phyloP scores from a whole-genome alignment of 345 rosid species.

The Sonneratia alba region DNA sequence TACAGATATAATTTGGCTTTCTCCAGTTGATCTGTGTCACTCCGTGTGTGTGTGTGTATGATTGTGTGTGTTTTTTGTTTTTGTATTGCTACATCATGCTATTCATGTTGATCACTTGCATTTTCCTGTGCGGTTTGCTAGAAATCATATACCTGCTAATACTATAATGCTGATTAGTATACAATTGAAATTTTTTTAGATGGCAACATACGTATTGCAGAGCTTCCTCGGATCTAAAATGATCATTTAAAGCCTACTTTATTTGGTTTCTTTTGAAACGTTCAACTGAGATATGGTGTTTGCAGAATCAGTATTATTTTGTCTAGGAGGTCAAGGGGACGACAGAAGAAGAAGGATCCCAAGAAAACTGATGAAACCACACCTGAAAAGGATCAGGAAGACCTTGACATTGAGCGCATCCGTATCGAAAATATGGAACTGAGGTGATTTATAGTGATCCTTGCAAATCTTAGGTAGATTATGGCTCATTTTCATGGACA shows the following conservation, averaged over 20 bases:
- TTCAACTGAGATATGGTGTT: constrained; percentile 14
- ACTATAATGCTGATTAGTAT: background rate
- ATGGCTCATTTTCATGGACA: background rate
- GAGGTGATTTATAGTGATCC: constrained; percentile 32
- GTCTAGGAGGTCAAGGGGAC: constrained; percentile 29
- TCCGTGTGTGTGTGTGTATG: background rate
- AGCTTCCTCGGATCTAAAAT: background rate
- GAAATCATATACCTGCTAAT: background rate
- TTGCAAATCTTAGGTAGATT: background rate
- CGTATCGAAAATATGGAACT: constrained; percentile 76
- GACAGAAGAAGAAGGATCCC: constrained; percentile 36
- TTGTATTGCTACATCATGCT: background rate
- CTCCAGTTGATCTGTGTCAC: too few species aligned
- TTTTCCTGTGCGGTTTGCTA: background rate
- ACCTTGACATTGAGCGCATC: constrained; percentile 60
- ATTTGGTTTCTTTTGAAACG: constrained; percentile 10
- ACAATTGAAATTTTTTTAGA: background rate
- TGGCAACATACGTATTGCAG: background rate
- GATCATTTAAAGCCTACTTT: background rate
- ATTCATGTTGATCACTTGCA: background rate
- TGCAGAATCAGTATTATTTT: constrained; percentile 63
- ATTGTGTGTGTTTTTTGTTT: background rate
- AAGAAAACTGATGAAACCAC: constrained; percentile 60
- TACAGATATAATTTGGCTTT: background rate
- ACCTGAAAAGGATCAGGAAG: constrained; percentile 38